Base-by-base conservation (phyloP, 345 rosid species). In the Brassica rapa region DNA sequence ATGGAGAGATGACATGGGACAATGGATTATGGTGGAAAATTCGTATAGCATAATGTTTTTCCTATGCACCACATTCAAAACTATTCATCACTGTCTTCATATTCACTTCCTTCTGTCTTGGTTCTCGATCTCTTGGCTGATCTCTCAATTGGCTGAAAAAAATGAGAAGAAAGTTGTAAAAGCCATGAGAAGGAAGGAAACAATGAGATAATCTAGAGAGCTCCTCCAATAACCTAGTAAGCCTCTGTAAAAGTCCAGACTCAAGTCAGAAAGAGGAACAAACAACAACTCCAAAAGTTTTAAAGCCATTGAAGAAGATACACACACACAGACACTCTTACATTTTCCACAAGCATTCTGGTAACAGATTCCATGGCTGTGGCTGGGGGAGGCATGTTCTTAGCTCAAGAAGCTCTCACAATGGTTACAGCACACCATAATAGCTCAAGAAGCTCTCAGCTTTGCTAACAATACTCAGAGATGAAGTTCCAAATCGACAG, bases 201-300 rank as follows among this genome's bases (percentile, higher is more conserved):
- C 60, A 55, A 51, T 51, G 14, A 25, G 4, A 30, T n/a, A 56
- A 53, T 67, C 95, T 35, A 61, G 89, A 92, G 55, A 92, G 93
- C 72, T 88, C 86, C 68, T 85, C 87, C 85, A 90, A 7, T 37
- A 10, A 79, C 25, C 89, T 84, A 71, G 88, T 76, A 73, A 92
- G 78, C 76, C 92, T 87, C 97, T 90, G 94, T 84, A 74, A 15
- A 72, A 73, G 53, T 55, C 43, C 24, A 46, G 61, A 12, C 66
- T 39, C 70, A 27, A 67, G 49, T 16, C 56, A 41, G 49, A 41
- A 41, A 41, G 49, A 41, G 4, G 49, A 41, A 41, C 49, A 41
- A 41, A 41, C 49, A 41, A 41, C 14, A 41, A 41, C 49, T 41
- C 49, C 49, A 10, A 39, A 39, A 39, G 41, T 35, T 8, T 35